A percentile compares a stretch with the other conserved stretches of the same genome.
These are phyloP conservation scores for Candida silvicultrix DNA, from an alignment of 805 yeast genomes.

Conservation along the genomic window DNA sequence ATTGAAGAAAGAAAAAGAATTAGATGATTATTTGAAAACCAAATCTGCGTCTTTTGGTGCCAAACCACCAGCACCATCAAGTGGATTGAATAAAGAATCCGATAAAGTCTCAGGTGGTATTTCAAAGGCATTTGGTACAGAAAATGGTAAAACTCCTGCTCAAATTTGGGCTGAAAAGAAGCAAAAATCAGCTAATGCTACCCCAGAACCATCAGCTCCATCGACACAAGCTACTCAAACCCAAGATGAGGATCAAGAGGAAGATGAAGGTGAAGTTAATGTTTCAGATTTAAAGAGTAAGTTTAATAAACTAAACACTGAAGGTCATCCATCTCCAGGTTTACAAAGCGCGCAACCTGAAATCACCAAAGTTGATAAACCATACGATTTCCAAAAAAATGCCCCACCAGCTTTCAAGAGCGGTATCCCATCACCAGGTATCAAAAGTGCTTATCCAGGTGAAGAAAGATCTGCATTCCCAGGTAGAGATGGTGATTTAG, in stretches of 20 bases:
- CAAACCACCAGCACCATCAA: constrained; percentile 19
- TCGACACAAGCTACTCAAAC: constrained; percentile 22
- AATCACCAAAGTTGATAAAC: background rate
- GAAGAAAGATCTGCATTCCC: background rate
- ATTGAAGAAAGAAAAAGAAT: constrained; percentile 28
- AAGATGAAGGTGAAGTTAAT: constrained; percentile 20
- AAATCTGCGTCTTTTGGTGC: constrained; percentile 24
- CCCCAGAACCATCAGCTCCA: constrained; percentile 14
- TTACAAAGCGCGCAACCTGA: constrained; percentile 11
- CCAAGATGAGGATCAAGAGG: constrained; percentile 15
- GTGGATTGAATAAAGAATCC: constrained; percentile 15
- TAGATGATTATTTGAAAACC: constrained; percentile 27
- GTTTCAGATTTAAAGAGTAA: constrained; percentile 31
- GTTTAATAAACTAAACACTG: constrained; percentile 26
- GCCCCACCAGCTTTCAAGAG: constrained; percentile 6
- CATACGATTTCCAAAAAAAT: constrained; percentile 1
- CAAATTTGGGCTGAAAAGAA: constrained; percentile 93
- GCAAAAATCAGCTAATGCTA: constrained; percentile 29
- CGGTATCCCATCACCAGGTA: constrained; percentile 12
- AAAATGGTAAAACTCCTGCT: constrained; percentile 86
- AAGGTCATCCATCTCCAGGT: constrained; percentile 13
- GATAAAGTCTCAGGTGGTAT: constrained; percentile 52
- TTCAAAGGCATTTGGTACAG: constrained; percentile 52
- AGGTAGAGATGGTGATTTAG: background rate
- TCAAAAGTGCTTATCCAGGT: constrained; percentile 11